A percentile compares a stretch with the other conserved stretches of the same genome.
These are phyloP conservation scores for Grigorovia jiainica DNA, from an alignment of 805 yeast species.

Conservation along the genomic window DNA sequence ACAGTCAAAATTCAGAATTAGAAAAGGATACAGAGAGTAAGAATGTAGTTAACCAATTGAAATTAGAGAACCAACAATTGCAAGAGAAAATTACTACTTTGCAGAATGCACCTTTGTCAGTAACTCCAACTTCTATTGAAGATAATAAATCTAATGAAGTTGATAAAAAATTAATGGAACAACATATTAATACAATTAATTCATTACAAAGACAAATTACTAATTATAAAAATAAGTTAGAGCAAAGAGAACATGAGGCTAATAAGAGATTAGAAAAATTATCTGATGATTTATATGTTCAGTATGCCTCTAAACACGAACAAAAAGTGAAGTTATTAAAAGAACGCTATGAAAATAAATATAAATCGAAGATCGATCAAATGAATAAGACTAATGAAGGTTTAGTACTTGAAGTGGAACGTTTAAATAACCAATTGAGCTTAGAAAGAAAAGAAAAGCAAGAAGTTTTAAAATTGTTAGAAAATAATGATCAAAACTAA, in stretches of 20 bases:
- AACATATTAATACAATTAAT: slow-evolving; percentile 8
- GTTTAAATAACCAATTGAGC: slow-evolving; percentile 37
- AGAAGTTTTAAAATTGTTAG: slow-evolving; percentile 45
- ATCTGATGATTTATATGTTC: slow-evolving; percentile 62
- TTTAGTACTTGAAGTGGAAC: slow-evolving; percentile 43
- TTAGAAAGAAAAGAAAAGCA: slow-evolving; percentile 50
- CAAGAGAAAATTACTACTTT: slow-evolving; percentile 21
- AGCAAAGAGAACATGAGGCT: slow-evolving; percentile 37
- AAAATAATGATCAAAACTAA: slow-evolving; percentile 12
- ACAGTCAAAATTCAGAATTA: slow-evolving; percentile 30
- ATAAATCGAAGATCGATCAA: slow-evolving; percentile 36
- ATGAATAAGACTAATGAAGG: slow-evolving; percentile 36
- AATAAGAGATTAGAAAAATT: slow-evolving; percentile 49
- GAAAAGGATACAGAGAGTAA: slow-evolving; percentile 30
- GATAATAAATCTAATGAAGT: slow-evolving; percentile 7
- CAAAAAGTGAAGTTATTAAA: slow-evolving; percentile 56
- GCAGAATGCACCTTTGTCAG: slow-evolving; percentile 18
- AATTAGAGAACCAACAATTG: slow-evolving; percentile 15
- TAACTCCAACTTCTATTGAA: slow-evolving; percentile 9
- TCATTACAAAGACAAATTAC: slow-evolving; percentile 19
- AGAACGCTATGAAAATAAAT: slow-evolving; percentile 47
- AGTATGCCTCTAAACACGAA: slow-evolving; percentile 70
- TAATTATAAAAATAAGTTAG: slow-evolving; percentile 28
- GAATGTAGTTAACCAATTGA: slow-evolving; percentile 5
- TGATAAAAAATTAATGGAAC: slow-evolving; percentile 3